phyloP scores from a whole-genome alignment of 345 rosid genomes.

The Dipteronia dyeriana region DNA sequence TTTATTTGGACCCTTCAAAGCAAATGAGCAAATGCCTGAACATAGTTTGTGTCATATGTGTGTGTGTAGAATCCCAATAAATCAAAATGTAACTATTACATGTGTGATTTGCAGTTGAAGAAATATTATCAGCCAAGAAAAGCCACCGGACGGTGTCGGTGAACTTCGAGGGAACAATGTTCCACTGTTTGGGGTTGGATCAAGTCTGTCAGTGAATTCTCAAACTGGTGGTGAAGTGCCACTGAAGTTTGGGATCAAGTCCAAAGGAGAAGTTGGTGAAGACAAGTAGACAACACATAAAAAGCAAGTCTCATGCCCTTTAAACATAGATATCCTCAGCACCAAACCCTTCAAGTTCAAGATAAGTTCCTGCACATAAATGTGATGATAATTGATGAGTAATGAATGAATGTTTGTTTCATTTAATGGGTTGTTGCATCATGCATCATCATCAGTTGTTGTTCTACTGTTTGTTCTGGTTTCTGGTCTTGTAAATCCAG shows the following conservation, averaged over 20 bases:
- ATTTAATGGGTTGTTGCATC: background rate
- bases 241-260: conserved; percentile 54
- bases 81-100: background rate
- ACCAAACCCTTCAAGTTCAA: conserved; percentile 60
- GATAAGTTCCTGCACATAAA: conserved; percentile 42
- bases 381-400: no score
- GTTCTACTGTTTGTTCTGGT: no score
- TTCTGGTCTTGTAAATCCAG: no score
- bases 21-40: background rate
- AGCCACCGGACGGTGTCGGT: conserved; percentile 55
- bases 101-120: conserved; percentile 53
- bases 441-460: no score
- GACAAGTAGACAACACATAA: conserved; percentile 59
- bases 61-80: no score
- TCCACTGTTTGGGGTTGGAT: conserved; percentile 79
- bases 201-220: conserved; percentile 41
- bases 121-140: conserved; percentile 71
- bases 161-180: conserved; percentile 59
- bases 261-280: conserved; percentile 68
- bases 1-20: background rate
- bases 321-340: conserved; percentile 53
- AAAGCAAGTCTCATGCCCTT: conserved; percentile 56
- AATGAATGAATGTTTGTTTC: conserved; percentile 8
- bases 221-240: conserved; percentile 51
- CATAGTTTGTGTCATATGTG: no score